Evolutionary conservation across 78 protist genomes (phyloP).

Genomic region (Isochrysis galbana): DNA sequence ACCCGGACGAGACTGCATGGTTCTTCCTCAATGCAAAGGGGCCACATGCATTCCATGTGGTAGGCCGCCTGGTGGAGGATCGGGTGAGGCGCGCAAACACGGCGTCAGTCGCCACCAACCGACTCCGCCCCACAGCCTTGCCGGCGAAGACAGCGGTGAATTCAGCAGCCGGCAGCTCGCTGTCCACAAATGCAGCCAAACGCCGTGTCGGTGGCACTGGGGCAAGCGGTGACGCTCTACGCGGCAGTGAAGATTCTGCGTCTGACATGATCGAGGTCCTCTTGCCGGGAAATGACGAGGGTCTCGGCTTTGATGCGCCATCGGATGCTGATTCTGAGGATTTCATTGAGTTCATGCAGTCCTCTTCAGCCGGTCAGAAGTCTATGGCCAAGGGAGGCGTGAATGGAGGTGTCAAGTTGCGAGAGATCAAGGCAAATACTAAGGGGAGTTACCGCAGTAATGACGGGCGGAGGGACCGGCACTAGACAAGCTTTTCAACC

Average conservation of each 20-base stretch:
- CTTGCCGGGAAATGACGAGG: not conserved
- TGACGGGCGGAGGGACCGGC: no score
- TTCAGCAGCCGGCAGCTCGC: not conserved
- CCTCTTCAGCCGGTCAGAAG: no score
- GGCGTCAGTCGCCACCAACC: not conserved
- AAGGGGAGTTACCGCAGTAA: no score
- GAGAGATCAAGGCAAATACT: no score
- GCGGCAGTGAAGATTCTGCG: not conserved
- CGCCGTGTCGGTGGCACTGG: no score
- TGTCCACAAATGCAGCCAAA: not conserved
- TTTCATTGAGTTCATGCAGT: not conserved
- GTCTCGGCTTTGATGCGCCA: not conserved
- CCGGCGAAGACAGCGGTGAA: not conserved
- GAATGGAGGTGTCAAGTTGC: no score
- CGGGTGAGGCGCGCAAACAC: not conserved
- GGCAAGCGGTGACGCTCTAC: not conserved
- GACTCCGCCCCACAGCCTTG: no score
- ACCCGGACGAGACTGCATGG: not conserved
- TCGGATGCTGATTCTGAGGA: not conserved
- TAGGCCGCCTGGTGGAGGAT: not conserved
- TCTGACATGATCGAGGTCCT: not conserved
- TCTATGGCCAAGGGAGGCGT: no score
- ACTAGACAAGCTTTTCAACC: no score
- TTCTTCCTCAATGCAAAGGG: not conserved
- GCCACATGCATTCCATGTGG: not conserved